Base-by-base conservation (phyloP, 306 rosid genomes). In the Corylus avellana region DNA sequence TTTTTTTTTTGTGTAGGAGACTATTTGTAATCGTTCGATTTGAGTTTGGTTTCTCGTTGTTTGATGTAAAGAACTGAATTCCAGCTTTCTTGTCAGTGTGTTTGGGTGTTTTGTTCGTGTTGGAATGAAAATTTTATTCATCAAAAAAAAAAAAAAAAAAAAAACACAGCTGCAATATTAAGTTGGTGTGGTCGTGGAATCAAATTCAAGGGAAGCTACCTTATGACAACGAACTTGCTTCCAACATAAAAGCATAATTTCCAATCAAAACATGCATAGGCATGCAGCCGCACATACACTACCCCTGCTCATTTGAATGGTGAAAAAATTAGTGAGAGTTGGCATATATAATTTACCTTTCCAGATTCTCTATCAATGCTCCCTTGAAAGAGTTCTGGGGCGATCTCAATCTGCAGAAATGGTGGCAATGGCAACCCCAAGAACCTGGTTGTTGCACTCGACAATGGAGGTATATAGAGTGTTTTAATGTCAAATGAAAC, bases 371-470 rank as follows among this genome's bases (percentile, higher is more conserved):
- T 80, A 67, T 86, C 53, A 84, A 92, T 88, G 71, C 27, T 86
- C 56, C 98, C 98, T 14, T 76, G 86, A 61, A 92, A 85, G 73
- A 78, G 72, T 85, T 90, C 81, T 1, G 98, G 98, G 72, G 86
- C 88, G 54, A 92, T 81, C 61, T 91, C 90, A 69, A 94, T 92
- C 92, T 80, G 92, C 83, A 94, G 79, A 85, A 94, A 88, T 14
- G 97, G 97, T 22, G 97, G 98, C 90, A 94, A 80, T 35, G 98
- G 89, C 74, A 92, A 84, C 57, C 98, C 97, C 78, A 95, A 84
- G 86, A 92, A 87, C 90, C 84, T 94, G 32, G 98, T 86, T 13
- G 97, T 92, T 63, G 89, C 78, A 79, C 88, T 87, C 62, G 90
- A 88, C 80, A 94, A 57, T 57, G 97, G 86, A 8, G 98, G 98